Evolutionary conservation across 208 protist genomes (phyloP), one percentile per base, ranked within the genome.

Genomic region (Leishmania aethiopica): DNA sequence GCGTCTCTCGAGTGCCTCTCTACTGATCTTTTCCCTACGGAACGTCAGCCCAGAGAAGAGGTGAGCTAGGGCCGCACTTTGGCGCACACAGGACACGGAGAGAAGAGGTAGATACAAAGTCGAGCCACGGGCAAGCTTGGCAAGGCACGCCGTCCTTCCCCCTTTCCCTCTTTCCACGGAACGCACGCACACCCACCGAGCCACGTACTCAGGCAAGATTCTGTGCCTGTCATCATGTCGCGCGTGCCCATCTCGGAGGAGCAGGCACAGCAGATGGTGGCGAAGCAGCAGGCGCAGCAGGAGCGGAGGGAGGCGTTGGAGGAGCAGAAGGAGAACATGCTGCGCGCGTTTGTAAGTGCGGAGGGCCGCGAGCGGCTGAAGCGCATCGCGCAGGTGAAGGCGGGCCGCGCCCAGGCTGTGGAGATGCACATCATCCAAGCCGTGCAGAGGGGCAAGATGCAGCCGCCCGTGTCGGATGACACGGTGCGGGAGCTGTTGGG

Each of bases 341-440:
- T 98, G 40, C 92, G 96, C 17, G 93, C 95, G 6, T 96, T 96
- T 70, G 91, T 97, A 32, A 92, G 86, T 60, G 90, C 92, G 0
- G 95, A 98, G 83, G 96, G 94, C 25, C 91, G 96, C 25, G 94
- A 98, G 83, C 93, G 96, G 5, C 85, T 98, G 62, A 95, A 95
- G 83, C 94, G 96, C 47, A 95, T 98, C 69, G 92, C 84, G 67
- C 93, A 96, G 79, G 96, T 98, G 75, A 96, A 97, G 86, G 79
- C 90, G 19, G 94, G 97, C 72, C 93, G 94, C 32, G 92, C 96
- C 25, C 83, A 94, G 45, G 88, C 91, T 1, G 94, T 97, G 11
- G 93, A 97, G 87, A 88, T 94, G 86, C 89, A 97, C 86, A 96
- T 98, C 73, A 98, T 98, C 55, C 92, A 96, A 85, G 80, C 91